phyloP scores from a whole-genome alignment of 495 filamentous ascomycete species.

The Lasiosphaeria hispida region DNA sequence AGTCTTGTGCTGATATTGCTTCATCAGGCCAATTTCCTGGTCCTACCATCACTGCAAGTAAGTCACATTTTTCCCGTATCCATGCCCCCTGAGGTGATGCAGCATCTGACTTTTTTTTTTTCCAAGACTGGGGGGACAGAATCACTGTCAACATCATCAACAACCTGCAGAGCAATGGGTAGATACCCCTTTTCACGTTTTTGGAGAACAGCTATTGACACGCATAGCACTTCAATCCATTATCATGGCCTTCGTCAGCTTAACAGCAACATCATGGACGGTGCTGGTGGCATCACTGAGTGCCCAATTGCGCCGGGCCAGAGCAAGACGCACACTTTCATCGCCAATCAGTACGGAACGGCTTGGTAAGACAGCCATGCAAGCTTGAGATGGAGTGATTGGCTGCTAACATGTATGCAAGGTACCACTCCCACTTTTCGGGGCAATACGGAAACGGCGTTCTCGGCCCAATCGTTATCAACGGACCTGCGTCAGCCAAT shows the following conservation, averaged over 20 bases:
- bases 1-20: neutral
- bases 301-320: slow-evolving; percentile 48
- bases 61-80: neutral
- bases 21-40: slow-evolving; percentile 29
- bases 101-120: slow-evolving; percentile 10
- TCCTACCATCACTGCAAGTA: slow-evolving; percentile 50
- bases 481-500: slow-evolving; percentile 50
- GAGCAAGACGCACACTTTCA: slow-evolving; percentile 47
- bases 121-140: slow-evolving; percentile 57
- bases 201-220: neutral
- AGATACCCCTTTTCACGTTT: neutral
- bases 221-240: slow-evolving; percentile 44
- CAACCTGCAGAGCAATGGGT: slow-evolving; percentile 42
- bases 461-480: slow-evolving; percentile 52
- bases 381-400: neutral
- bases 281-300: slow-evolving; percentile 48
- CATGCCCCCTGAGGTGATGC: neutral
- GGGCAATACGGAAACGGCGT: slow-evolving; percentile 52
- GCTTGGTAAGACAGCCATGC: slow-evolving; percentile 21
- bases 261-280: slow-evolving; percentile 37
- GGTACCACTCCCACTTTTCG: slow-evolving; percentile 58
- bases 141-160: slow-evolving; percentile 57
- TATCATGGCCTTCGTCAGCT: slow-evolving; percentile 53
- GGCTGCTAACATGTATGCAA: slow-evolving; percentile 1
- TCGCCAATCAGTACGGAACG: slow-evolving; percentile 49